Evolutionary conservation across 495 filamentous ascomycete genomes (phyloP), one percentile per base, ranked within the genome.

Genomic region (Annulohypoxylon bovei): DNA sequence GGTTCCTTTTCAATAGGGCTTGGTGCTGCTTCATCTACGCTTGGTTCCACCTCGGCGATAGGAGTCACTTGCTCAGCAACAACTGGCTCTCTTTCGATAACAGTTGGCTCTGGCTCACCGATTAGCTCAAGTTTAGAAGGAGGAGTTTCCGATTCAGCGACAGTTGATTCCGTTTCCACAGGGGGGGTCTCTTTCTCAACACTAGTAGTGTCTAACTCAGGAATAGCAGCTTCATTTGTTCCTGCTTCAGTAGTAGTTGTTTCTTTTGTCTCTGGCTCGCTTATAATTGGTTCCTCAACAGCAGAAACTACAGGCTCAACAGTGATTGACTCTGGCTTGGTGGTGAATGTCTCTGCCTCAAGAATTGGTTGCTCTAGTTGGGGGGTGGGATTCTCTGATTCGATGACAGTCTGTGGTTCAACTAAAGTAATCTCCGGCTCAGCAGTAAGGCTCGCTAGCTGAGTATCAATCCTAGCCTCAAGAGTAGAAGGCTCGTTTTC

Each of bases 101-200:
- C 11, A 46, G 37, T 42, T 55, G 46, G 22, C 39, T 70, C 56
- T 50, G 28, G 37, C 27, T 59, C 44, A n/a, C 9, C 23, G 18
- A 56, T 23, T 30, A 23, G 30, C 27, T 56, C 39, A 12, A 46
- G 27, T 33, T 60, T 30, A 33, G 25, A 16, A 47, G 32, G 20
- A n/a, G 33, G 33, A 56, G 20, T 56, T n/a, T 39, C 53, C 46
- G 46, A 50, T 47, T 60, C 57, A 60, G 23, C 57, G 16, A 55
- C 25, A 64, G 61, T 14, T 39, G 32, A 12, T 33, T 52, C 47
- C 37, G 6, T 20, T 37, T 63, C 60, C 40, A 22, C 37, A 32
- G 22, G 18, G 2, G 60, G 22, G 14, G 14, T 11, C 30, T 65
- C 52, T 20, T 49, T 28, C 22, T 53, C 46, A 6, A 42, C 32